Evolutionary conservation across 345 rosid species (phyloP), one percentile per base, ranked within the genome.

Genomic region (Arabidopsis thaliana): DNA sequence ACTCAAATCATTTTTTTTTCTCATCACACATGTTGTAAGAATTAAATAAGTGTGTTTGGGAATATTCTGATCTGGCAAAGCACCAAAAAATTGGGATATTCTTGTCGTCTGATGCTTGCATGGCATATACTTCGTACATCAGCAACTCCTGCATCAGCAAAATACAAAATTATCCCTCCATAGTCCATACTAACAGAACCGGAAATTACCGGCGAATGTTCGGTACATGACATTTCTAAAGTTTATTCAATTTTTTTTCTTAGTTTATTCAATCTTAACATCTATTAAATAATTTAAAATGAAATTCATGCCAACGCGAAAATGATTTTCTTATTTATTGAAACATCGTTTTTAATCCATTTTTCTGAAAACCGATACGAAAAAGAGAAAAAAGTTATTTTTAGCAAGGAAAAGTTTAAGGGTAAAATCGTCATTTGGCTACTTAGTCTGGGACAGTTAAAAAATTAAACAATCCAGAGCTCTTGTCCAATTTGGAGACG

Each of bases 61-160:
- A 73, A 79, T 79, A 79, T 79, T 73, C 78, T 73, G 63, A 57
- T 50, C 32, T 49, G 32, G 70, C 36, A 25, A 67, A 67, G 75
- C 74, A 79, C 66, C 36, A 44, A 59, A 40, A 56, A 7, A 0
- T 56, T 20, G n/a, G 82, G 65, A 79, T 79, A 79, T 79, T 67
- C 82, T 79, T 42, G 38, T 73, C 13, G 33, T 64, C 70, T 68
- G 82, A 73, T 73, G 51, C 78, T 73, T 73, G 75, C 60, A 42
- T 73, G 59, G 78, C 74, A 79, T 79, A 79, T 73, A 67, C 82
- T 62, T 66, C 45, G 8, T 33, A 58, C 68, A 38, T 6, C 46
- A 57, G 3, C 51, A 28, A 48, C 52, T 10, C 41, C 16, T 8
- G 11, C 13, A 11, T n/a, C 33, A 0, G 0, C 3, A 6, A 49